phyloP scores from a whole-genome alignment of 805 yeast species.

The Ogataea nakhonphanomensis region DNA sequence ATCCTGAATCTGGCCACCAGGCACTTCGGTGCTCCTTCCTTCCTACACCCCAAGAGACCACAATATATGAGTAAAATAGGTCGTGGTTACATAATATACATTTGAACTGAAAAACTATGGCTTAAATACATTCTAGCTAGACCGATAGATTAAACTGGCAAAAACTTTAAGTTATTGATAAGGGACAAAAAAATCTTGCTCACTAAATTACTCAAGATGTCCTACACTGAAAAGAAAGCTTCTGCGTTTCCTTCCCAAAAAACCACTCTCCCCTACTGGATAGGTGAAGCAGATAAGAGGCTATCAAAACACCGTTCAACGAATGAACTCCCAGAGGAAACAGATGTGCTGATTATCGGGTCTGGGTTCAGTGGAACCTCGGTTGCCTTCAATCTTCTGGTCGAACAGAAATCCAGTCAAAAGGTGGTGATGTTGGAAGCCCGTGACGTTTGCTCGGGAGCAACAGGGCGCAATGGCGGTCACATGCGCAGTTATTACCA shows the following conservation, averaged over 20 bases:
- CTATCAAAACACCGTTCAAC: slow-evolving; percentile 28
- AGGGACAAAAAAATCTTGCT: too few relatives aligned
- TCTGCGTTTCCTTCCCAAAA: slow-evolving; percentile 6
- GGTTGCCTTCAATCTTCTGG: slow-evolving; percentile 35
- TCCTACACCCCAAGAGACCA: too few relatives aligned
- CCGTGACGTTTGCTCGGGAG: slow-evolving; percentile 37
- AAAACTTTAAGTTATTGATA: too few relatives aligned
- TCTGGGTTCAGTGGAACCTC: slow-evolving; percentile 46
- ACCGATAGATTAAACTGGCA: too few relatives aligned
- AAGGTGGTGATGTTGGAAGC: slow-evolving; percentile 16
- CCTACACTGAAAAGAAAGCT: neutral
- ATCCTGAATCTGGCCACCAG: too few relatives aligned
- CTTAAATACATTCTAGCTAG: too few relatives aligned
- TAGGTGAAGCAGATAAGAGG: slow-evolving; percentile 13
- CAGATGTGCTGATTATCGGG: slow-evolving; percentile 42
- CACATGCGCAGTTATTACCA: slow-evolving; percentile 38
- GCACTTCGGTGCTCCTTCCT: too few relatives aligned
- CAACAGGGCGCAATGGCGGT: slow-evolving; percentile 49
- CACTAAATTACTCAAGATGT: neutral
- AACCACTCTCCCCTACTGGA: slow-evolving; percentile 16
- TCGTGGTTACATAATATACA: too few relatives aligned
- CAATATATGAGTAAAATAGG: too few relatives aligned
- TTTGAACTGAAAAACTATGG: too few relatives aligned
- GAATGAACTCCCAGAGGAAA: slow-evolving; percentile 32
- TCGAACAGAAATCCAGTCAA: slow-evolving; percentile 25